Percentiles rank a stretch among this genome's conserved stretches.
Conservation (phyloP, 768 basidiomycete genomes). For the Sarcodon sp. region DNA sequence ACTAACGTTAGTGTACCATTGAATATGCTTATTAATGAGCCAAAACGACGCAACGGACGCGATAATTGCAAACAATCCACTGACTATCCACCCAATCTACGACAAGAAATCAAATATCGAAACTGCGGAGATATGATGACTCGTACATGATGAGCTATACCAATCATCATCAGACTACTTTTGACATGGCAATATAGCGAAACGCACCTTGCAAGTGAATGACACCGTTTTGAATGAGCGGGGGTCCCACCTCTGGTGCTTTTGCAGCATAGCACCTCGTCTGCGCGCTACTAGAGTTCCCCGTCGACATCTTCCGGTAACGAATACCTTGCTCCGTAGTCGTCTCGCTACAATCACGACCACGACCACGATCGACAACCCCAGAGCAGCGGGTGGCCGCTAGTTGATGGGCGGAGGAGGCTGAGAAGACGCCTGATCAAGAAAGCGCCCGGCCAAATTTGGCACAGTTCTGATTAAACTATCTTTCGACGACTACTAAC, state of each 20-base stretch:
- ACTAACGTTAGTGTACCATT: conserved; percentile 59
- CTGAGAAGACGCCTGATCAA: no score
- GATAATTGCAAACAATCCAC: conserved; percentile 43
- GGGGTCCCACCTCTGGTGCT: conserved; percentile 31
- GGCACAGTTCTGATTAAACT: no score
- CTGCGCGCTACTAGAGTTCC: no score
- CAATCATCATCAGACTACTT: not conserved
- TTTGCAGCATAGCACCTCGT: conserved; percentile 22
- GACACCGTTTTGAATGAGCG: conserved; percentile 49
- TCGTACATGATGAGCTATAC: conserved; percentile 43
- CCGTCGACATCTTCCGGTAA: no score
- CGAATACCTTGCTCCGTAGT: no score
- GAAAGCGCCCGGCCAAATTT: no score
- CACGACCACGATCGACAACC: no score
- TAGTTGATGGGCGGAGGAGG: no score
- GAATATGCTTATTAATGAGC: conserved; percentile 63
- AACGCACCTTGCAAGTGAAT: conserved; percentile 45
- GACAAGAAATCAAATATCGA: not conserved
- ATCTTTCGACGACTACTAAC: no score
- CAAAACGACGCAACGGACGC: conserved; percentile 50
- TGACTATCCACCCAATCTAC: conserved; percentile 60
- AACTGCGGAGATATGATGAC: not conserved
- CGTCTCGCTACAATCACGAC: no score
- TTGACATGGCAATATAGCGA: not conserved
- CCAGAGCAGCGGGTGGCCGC: no score